phyloP scores from a whole-genome alignment of 2,329 filamentous ascomycete genomes.

The Ophiostoma ulmi region DNA sequence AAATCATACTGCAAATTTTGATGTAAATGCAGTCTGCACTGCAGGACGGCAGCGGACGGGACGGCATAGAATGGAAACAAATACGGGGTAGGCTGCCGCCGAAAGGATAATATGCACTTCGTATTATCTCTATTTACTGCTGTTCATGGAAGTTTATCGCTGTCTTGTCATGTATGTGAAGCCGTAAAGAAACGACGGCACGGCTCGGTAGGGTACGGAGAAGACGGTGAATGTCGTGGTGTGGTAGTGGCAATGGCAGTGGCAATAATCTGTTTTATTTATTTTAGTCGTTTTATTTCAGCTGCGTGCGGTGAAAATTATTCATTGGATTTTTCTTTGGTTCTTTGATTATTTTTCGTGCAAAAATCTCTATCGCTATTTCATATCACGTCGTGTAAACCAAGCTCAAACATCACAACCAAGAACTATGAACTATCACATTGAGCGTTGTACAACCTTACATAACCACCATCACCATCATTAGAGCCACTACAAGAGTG shows the following conservation, averaged over 20 bases:
- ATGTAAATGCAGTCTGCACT: not conserved
- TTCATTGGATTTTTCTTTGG: too few relatives aligned
- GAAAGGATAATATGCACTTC: not conserved
- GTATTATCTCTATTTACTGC: not conserved
- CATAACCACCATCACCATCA: not conserved
- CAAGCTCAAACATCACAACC: not conserved
- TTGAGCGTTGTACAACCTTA: not conserved
- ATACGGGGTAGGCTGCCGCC: not conserved
- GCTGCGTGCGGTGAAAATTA: too few relatives aligned
- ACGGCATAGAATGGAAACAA: conserved; percentile 1
- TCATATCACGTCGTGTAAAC: not conserved
- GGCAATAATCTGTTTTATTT: not conserved
- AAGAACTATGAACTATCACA: not conserved
- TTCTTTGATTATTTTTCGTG: not conserved
- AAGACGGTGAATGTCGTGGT: not conserved
- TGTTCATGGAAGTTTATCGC: not conserved
- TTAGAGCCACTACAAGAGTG: not conserved
- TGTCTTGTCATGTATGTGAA: not conserved
- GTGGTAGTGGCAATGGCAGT: not conserved
- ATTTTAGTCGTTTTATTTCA: too few relatives aligned
- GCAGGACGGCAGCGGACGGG: not conserved
- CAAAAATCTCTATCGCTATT: not conserved
- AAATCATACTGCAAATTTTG: not conserved
- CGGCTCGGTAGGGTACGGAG: not conserved
- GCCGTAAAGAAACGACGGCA: not conserved